These are phyloP conservation scores for Colletotrichum plurivorum DNA, from an alignment of 2,329 filamentous ascomycete species.

Conservation along the genomic window DNA sequence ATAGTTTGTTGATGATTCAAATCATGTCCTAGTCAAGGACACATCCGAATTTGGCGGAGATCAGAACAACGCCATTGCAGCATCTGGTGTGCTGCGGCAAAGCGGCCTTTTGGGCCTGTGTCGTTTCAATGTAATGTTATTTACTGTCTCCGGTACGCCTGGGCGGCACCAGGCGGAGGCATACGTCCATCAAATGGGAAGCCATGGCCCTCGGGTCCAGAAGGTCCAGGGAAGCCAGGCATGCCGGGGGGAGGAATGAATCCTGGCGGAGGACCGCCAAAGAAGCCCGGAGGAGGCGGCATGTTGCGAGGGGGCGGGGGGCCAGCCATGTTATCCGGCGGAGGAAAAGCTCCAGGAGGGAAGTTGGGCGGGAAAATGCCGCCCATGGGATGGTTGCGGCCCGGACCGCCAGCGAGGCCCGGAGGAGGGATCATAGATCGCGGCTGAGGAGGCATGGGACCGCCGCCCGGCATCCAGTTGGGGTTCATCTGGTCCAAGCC, in stretches of 20 bases:
- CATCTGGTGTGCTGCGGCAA: conserved; percentile 17
- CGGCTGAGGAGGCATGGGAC: conserved; percentile 57
- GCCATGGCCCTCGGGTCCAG: conserved; percentile 60
- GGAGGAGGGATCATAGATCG: conserved; percentile 71
- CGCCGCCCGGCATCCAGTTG: conserved; percentile 64
- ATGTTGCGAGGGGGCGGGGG: conserved; percentile 66
- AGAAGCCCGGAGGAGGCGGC: conserved; percentile 72
- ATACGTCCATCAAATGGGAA: conserved; percentile 71
- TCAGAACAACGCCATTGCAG: conserved; percentile 22
- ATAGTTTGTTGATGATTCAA: conserved; percentile 14
- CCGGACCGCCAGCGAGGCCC: conserved; percentile 62
- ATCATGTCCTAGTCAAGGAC: conserved; percentile 14
- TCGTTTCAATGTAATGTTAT: neutral
- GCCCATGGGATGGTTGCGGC: conserved; percentile 63
- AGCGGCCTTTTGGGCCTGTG: conserved; percentile 14
- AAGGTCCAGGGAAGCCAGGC: conserved; percentile 68
- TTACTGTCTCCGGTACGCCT: conserved; percentile 55
- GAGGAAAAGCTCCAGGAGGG: conserved; percentile 62
- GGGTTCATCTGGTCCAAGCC: conserved; percentile 74
- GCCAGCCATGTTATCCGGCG: conserved; percentile 64
- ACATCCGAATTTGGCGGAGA: conserved; percentile 13
- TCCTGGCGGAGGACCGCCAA: conserved; percentile 61
- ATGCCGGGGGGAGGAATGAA: conserved; percentile 70
- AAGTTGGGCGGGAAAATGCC: conserved; percentile 76
- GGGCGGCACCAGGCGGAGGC: conserved; percentile 61